Conservation (phyloP, 805 yeast species). For the Ascoidea tarda region DNA sequence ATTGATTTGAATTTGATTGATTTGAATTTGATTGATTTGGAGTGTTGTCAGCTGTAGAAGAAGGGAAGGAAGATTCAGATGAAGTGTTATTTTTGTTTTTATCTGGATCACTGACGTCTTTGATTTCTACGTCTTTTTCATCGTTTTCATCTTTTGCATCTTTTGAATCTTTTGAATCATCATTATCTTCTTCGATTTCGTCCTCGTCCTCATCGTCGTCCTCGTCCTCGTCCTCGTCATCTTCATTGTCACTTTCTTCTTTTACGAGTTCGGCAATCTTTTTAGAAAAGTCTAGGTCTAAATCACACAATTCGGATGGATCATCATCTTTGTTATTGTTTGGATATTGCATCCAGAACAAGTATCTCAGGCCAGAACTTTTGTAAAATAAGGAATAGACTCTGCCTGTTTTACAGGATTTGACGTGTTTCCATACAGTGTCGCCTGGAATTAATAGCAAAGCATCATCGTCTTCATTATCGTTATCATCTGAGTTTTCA, state of each 20-base stretch:
- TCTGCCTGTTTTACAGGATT: conserved; percentile 63
- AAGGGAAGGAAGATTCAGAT: not conserved
- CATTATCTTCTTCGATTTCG: conserved; percentile 10
- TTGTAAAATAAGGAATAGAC: conserved; percentile 55
- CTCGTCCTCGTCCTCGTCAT: conserved; percentile 21
- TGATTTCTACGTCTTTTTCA: not conserved
- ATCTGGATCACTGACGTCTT: not conserved
- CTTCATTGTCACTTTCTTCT: conserved; percentile 16
- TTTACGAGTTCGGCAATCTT: conserved; percentile 34
- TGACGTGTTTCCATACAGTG: conserved; percentile 59
- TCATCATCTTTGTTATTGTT: conserved; percentile 46
- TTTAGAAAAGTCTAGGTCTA: conserved; percentile 36
- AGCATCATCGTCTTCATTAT: conserved; percentile 37
- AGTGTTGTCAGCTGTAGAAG: not conserved
- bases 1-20: too few species aligned
- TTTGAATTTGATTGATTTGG: too few species aligned
- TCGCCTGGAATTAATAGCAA: conserved; percentile 75
- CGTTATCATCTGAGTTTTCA: conserved; percentile 2
- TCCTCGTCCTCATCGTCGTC: conserved; percentile 16
- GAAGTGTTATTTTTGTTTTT: too few species aligned
- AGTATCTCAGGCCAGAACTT: conserved; percentile 41
- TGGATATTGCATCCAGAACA: conserved; percentile 65
- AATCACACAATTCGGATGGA: conserved; percentile 37
- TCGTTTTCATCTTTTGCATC: not conserved
- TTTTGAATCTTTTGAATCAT: not conserved